These are phyloP conservation scores for Hypsizygus ulmarius DNA, from an alignment of 1,284 basidiomycete genomes.

Conservation along the genomic window DNA sequence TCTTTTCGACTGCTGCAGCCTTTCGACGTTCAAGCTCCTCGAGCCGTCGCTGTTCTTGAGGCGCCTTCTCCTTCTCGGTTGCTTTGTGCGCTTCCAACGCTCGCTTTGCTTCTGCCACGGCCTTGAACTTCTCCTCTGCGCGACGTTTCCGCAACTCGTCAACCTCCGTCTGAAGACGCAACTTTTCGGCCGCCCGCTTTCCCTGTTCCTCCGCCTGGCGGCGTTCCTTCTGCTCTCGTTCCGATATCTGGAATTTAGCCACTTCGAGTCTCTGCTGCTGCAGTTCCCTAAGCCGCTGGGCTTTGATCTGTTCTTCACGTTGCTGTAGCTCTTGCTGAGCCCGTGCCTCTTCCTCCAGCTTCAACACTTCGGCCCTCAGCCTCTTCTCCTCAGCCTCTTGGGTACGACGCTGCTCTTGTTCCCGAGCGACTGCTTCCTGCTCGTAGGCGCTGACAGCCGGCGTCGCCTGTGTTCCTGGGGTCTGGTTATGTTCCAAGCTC, in stretches of 20 bases:
- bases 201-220: neutral
- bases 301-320: conserved; percentile 8
- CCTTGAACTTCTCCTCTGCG: neutral
- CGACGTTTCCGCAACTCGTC: neutral
- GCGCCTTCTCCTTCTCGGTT: conserved; percentile 1
- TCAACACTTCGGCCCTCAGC: conserved; percentile 3
- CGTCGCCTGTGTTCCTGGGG: neutral
- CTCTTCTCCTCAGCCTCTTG: conserved; percentile 11
- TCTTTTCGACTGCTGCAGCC: neutral
- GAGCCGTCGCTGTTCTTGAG: neutral
- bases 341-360: conserved; percentile 15
- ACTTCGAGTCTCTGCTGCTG: conserved; percentile 14
- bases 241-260: conserved; percentile 13
- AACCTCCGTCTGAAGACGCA: neutral
- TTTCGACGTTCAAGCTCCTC: neutral
- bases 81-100: conserved; percentile 13
- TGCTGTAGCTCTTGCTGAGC: conserved; percentile 10
- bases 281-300: conserved; percentile 11
- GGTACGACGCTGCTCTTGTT: conserved; percentile 1
- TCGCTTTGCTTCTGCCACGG: conserved; percentile 5
- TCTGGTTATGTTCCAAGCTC: conserved; percentile 7
- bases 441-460: neutral
- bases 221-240: conserved; percentile 12
- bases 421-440: neutral
- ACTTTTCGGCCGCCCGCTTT: neutral